Evolutionary conservation across 73 alveolate genomes (phyloP).

Genomic region (Paramecium pentaurelia): DNA sequence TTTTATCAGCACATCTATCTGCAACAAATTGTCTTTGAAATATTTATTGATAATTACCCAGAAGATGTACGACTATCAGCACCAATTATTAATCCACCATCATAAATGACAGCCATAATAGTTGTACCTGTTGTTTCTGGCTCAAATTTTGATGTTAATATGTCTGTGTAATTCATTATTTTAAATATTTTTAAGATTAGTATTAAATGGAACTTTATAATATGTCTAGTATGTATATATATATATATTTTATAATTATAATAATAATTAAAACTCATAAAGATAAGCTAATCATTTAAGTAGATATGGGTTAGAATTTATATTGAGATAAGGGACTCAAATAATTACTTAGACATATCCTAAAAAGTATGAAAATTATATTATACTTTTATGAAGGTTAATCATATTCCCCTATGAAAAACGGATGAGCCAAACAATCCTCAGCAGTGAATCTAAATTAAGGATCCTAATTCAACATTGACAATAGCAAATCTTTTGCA

Average conservation of each 20-base stretch:
- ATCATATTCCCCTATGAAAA: not conserved
- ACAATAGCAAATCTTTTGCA: not conserved
- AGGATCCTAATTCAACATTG: not conserved
- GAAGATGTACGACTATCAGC: slow-evolving; percentile 91
- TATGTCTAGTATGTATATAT: not conserved
- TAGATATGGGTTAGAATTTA: not conserved
- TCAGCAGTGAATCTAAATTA: not conserved
- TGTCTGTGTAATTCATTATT: not conserved
- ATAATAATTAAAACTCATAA: not conserved
- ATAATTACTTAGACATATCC: not conserved
- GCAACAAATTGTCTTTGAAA: slow-evolving; percentile 74
- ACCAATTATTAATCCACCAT: slow-evolving; percentile 86
- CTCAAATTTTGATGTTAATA: not conserved
- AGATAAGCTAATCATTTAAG: not conserved
- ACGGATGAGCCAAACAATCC: slow-evolving; percentile 43
- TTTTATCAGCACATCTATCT: slow-evolving; percentile 88
- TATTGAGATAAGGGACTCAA: not conserved
- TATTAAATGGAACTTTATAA: not conserved
- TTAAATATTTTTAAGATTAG: not conserved
- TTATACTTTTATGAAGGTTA: not conserved
- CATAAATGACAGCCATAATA: slow-evolving; percentile 83
- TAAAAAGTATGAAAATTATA: not conserved
- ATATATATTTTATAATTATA: not conserved
- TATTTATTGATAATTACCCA: slow-evolving; percentile 37
- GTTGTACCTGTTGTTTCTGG: slow-evolving; percentile 75